Base-by-base conservation (phyloP, 345 rosid genomes). In the Salix arbutifolia region DNA sequence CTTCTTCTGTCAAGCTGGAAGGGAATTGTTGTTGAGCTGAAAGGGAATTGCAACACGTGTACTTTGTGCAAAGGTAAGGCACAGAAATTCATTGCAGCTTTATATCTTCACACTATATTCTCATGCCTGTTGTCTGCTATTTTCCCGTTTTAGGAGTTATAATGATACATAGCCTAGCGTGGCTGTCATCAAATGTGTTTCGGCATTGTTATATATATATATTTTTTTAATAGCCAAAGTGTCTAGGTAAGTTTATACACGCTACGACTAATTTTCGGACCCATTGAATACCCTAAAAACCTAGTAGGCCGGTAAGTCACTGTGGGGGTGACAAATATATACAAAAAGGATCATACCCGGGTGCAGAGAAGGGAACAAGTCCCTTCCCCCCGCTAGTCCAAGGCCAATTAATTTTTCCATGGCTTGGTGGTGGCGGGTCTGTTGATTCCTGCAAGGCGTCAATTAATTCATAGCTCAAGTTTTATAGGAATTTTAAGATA, bases 191-290 rank as follows among this genome's bases (percentile, higher is more conserved):
- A 56, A 6, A 56, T 56, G 62, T 9, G 62, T 9, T 56, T 56
- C 28, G 0, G 26, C 31, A 30, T 30, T 30, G 31, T 30, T 30
- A 0, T 30, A 30, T 37, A n/a, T n/a, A n/a, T n/a, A n/a, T n/a
- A n/a, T 37, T 37, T 37, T 37, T 37, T 37, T 37, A 1, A 6
- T 37, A 37, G 6, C 38, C 9, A 1, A 8, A 5, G 7, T 37
- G 0, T 37, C 9, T 8, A 8, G 40, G 0, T 1, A 9, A 37
- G 40, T 0, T 37, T 37, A 7, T 9, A 0, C 2, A 2, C 40
- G 6, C 10, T 9, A 37, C 10, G 1, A 37, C 10, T 37, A 37
- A 7, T 8, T 7, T 1, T 1, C 0, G 10, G 1, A 7, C 1
- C 0, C 38, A 37, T 8, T 37, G 38, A 6, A 6, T 8, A 37